Evolutionary conservation across 2,329 filamentous ascomycete species (phyloP), one percentile per base, ranked within the genome.

Genomic region (Dactylellina drechsleri): DNA sequence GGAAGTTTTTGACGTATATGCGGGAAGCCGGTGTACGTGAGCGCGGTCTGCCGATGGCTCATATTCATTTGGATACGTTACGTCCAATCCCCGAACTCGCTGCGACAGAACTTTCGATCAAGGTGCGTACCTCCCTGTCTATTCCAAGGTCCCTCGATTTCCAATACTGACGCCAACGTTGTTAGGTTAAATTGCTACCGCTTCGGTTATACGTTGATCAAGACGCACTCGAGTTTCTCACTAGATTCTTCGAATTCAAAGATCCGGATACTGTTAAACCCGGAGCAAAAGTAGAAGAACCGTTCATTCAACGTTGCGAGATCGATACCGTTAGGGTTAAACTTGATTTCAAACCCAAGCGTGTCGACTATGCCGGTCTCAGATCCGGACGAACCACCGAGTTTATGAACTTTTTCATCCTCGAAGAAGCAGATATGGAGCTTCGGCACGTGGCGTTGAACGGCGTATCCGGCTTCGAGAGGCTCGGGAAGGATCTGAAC

Each of bases 371-470:
- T 79, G 92, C 90, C 0, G 93, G 93, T 2, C 86, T 99, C 2
- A 89, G 93, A 26, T 97, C 95, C 0, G 95, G 95, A 1, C 92
- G 92, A 78, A 98, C 95, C 0, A 96, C 92, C 0, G 95, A 99
- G 81, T 96, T 99, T 80, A 98, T 98, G 93, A 99, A 99, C 82
- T 97, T 99, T 81, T 87, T 99, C 77, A 91, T 94, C 13, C 87
- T 99, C 0, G 95, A 99, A 78, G 90, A 92, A 77, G 89, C 95
- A 1, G 89, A 94, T 75, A 91, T 99, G 86, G 87, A 91, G 5
- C 86, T 99, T 62, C 88, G 91, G 12, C 93, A 94, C 81, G 91
- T 92, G 26, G 98, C 99, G 78, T 88, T 98, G 41, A 97, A 98
- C 78, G 95, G 96, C 28, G 88, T 97, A 0, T 89, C 89, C 6